phyloP scores from a whole-genome alignment of 169 alveolate genomes.

The Perkinsus chesapeaki region DNA sequence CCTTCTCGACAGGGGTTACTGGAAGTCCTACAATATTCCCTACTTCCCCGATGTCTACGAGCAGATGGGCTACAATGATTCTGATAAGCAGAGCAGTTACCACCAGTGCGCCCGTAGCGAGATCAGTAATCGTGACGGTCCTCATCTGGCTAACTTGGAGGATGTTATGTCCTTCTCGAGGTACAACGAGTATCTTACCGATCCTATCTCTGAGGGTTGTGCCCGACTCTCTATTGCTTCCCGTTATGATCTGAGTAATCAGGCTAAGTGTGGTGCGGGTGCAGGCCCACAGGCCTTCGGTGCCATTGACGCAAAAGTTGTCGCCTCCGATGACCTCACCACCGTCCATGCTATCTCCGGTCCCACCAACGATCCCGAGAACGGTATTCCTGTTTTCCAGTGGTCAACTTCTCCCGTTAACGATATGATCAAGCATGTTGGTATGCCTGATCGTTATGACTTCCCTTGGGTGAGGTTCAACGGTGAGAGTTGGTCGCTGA shows the following conservation, averaged over 20 bases:
- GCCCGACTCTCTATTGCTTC: background rate
- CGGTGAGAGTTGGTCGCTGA: background rate
- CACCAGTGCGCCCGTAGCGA: background rate
- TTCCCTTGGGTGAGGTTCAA: slow-evolving; percentile 4
- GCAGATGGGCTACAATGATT: background rate
- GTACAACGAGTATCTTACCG: background rate
- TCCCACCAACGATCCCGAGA: background rate
- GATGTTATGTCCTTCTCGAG: background rate
- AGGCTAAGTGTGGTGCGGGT: background rate
- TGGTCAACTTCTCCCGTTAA: background rate
- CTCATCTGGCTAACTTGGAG: background rate
- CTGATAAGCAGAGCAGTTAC: background rate
- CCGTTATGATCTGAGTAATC: background rate
- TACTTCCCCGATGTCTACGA: background rate
- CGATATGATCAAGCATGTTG: background rate
- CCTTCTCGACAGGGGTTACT: background rate
- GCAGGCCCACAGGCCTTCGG: background rate
- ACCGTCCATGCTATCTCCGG: background rate
- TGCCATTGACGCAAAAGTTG: background rate
- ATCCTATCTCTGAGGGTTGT: background rate
- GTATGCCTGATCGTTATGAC: background rate
- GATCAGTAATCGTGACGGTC: background rate
- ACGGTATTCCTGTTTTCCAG: background rate
- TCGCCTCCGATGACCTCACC: background rate
- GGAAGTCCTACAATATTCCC: background rate